Percentiles rank a stretch among this genome's conserved stretches.
These are phyloP conservation scores for Coemansia sp. DNA, from an alignment of 192 early-diverging fungal genomes.

Conservation along the genomic window DNA sequence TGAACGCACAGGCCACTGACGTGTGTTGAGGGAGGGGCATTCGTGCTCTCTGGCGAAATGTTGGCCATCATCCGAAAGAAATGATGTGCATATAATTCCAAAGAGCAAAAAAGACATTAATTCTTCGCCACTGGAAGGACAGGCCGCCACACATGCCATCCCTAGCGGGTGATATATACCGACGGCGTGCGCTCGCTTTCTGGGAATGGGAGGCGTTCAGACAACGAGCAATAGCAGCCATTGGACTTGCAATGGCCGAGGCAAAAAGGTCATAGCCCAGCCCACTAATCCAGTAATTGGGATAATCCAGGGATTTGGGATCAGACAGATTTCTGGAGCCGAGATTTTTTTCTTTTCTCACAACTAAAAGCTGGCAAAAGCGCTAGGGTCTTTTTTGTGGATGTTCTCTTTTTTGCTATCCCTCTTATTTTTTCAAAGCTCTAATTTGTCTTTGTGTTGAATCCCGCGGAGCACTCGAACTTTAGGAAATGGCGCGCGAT, in stretches of 20 bases:
- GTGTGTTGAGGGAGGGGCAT: neutral
- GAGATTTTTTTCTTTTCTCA: neutral
- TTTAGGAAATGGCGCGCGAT: slow-evolving; percentile 49
- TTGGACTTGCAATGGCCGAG: neutral
- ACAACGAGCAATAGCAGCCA: neutral
- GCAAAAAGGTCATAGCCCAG: neutral
- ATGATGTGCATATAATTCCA: neutral
- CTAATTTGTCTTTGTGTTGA: neutral
- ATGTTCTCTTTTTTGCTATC: neutral
- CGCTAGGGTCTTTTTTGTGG: neutral
- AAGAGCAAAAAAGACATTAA: too few species aligned
- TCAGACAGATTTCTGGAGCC: neutral
- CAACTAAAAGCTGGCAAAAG: neutral
- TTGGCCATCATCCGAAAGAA: neutral
- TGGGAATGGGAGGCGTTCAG: neutral
- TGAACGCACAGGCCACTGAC: neutral
- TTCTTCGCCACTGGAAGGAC: too few species aligned
- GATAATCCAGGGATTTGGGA: neutral
- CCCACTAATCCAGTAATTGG: neutral
- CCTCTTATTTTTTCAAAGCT: neutral
- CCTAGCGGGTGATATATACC: too few species aligned
- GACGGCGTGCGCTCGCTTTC: too few species aligned
- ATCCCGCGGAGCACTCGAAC: neutral
- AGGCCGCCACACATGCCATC: too few species aligned
- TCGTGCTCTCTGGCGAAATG: neutral